Conservation (phyloP, 2,329 filamentous ascomycete genomes). For the Clarireedia paspali region DNA sequence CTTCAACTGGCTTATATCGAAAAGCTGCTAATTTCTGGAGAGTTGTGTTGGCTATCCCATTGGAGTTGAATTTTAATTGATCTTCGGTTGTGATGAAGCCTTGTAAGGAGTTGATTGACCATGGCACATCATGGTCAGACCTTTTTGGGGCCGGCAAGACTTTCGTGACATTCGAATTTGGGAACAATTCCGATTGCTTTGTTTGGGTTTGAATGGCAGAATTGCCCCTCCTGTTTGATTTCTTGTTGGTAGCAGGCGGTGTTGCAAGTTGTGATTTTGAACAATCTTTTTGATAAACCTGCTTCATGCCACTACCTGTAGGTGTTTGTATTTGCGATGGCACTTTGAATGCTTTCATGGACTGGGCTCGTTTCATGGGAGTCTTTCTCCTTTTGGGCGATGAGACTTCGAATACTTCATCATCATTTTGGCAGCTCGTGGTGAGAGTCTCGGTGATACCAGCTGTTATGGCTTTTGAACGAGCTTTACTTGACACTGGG, state of each 20-base stretch:
- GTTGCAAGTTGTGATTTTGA: constrained; percentile 11
- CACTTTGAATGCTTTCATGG: constrained; percentile 1
- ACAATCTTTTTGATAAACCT: too few relatives aligned
- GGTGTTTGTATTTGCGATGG: background rate
- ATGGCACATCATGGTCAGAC: background rate
- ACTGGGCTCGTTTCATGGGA: background rate
- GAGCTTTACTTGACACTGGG: constrained; percentile 5
- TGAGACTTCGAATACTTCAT: background rate
- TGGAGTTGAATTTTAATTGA: background rate
- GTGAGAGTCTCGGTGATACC: background rate
- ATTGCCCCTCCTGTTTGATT: constrained; percentile 3
- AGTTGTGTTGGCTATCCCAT: constrained; percentile 9
- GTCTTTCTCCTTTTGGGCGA: background rate
- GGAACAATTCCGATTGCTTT: constrained; percentile 15
- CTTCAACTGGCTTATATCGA: constrained; percentile 3
- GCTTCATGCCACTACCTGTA: background rate
- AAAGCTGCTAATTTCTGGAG: constrained; percentile 9
- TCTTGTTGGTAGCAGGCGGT: constrained; percentile 13
- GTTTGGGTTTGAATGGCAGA: constrained; percentile 7
- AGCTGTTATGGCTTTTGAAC: constrained; percentile 13
- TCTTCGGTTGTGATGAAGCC: constrained; percentile 26
- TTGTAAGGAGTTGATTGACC: constrained; percentile 14
- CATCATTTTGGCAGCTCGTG: background rate
- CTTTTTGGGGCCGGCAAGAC: constrained; percentile 9
- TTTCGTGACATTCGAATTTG: constrained; percentile 20